Evolutionary conservation across 2,329 filamentous ascomycete species (phyloP).

Genomic region (Pseudocercospora vitis): DNA sequence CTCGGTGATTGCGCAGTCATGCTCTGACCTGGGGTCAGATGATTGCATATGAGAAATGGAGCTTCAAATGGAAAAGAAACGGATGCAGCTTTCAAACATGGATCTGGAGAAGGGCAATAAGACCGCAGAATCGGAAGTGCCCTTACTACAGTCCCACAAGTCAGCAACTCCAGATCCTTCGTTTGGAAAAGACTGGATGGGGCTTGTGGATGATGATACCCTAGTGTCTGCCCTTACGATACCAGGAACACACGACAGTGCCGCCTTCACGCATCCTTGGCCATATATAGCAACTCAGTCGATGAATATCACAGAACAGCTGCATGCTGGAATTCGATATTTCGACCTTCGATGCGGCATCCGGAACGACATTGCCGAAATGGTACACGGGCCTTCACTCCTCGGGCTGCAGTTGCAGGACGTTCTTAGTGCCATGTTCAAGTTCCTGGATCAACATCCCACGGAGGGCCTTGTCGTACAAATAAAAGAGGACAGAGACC

Average conservation of each 20-base stretch:
- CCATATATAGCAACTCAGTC: slow-evolving; percentile 40
- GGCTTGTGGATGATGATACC: slow-evolving; percentile 26
- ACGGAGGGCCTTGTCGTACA: slow-evolving; percentile 38
- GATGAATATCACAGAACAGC: slow-evolving; percentile 33
- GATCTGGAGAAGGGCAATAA: not conserved
- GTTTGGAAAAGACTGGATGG: slow-evolving; percentile 20
- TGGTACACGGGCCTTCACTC: slow-evolving; percentile 39
- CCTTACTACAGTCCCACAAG: not conserved
- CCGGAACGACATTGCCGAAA: slow-evolving; percentile 34
- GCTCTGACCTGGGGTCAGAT: too few relatives aligned
- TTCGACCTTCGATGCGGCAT: slow-evolving; percentile 41
- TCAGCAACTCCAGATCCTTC: not conserved
- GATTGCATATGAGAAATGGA: too few relatives aligned
- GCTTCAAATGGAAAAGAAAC: not conserved
- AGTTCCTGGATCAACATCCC: slow-evolving; percentile 33
- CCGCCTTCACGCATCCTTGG: slow-evolving; percentile 38
- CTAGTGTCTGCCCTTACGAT: slow-evolving; percentile 36
- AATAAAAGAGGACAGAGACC: slow-evolving; percentile 38
- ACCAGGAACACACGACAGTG: slow-evolving; percentile 41
- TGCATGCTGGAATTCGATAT: slow-evolving; percentile 39
- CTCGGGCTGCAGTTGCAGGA: slow-evolving; percentile 35
- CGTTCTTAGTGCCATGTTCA: slow-evolving; percentile 34
- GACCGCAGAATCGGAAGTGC: not conserved
- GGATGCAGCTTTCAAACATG: not conserved
- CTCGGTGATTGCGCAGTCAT: too few relatives aligned